Base-by-base conservation (phyloP, 108 stramenopile species). In the Pseudonitzschia pungens region DNA sequence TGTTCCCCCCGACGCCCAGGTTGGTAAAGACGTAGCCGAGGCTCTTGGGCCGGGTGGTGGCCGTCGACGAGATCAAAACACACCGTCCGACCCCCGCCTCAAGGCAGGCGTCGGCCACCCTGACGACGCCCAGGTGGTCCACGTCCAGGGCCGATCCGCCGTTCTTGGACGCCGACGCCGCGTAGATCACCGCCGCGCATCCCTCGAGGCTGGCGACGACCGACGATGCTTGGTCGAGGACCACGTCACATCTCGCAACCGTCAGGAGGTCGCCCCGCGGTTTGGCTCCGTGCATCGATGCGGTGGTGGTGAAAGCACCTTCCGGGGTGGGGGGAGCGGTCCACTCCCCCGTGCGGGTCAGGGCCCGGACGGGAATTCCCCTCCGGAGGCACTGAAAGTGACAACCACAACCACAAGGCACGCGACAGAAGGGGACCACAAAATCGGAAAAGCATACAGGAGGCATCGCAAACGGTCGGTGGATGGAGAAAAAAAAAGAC, bases 101-200 rank as follows among this genome's bases (percentile, higher is more conserved):
- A 4, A 62, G n/a, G 60, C 32, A 31, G 26, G 60, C 60, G 18
- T 70, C 32, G 42, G 76, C 76, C 21, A 79, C 77, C 28, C 73
- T 54, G 20, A 63, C 79, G 21, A 76, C 78, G 16, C 78, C 83
- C 11, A 28, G 0, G 43, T 80, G 33, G 57, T 83, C 83, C 15
- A 83, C 65, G 20, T 60, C 79, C 18, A 44, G 51, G 20, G 83
- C 33, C 32, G 72, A 77, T 0, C 83, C 83, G 42, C 83, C 84
- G 10, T 73, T 60, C 60, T 86, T 86, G n/a, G 70, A 72, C 8
- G 84, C 81, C 8, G 84, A 86, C 44, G 84, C 84, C 44, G 81
- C 74, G 77, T 86, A 86, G 51, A 86, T 78, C 31, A 85, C 78
- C 21, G 68, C 81, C 26, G 0, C n/a, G 40, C 60, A 62, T 12